Evolutionary conservation across 768 basidiomycete genomes (phyloP).

Genomic region (Suillus sp.): DNA sequence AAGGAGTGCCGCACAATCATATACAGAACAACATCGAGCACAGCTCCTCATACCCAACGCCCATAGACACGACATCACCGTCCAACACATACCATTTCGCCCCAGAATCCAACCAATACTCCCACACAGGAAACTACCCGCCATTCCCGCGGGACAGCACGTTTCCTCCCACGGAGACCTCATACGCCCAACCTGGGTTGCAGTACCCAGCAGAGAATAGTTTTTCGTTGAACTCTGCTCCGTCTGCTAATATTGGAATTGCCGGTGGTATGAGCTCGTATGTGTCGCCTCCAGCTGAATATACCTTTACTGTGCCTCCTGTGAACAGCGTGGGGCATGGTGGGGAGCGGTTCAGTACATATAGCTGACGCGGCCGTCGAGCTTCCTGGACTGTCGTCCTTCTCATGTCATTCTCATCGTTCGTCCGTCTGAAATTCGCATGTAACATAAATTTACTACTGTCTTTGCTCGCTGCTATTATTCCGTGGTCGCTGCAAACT

Average conservation of each 20-base stretch:
- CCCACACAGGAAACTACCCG: conserved; percentile 19
- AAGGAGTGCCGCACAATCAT: conserved; percentile 27
- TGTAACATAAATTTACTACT: conserved; percentile 10
- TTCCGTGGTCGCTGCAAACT: conserved; percentile 9
- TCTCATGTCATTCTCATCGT: background rate
- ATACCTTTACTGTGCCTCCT: conserved; percentile 20
- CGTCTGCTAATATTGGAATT: conserved; percentile 18
- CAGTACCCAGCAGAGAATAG: conserved; percentile 24
- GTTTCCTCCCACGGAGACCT: conserved; percentile 5
- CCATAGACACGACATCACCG: conserved; percentile 21
- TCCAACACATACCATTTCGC: conserved; percentile 19
- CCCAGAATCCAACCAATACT: conserved; percentile 14
- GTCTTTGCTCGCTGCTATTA: conserved; percentile 9
- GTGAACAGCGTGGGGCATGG: conserved; percentile 16
- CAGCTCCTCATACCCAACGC: conserved; percentile 15
- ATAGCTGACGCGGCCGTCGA: conserved; percentile 8
- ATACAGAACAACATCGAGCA: conserved; percentile 21
- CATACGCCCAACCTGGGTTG: conserved; percentile 17
- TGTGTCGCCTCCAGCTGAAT: conserved; percentile 22
- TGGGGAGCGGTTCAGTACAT: conserved; percentile 27
- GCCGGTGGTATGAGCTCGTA: conserved; percentile 20
- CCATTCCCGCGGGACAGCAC: conserved; percentile 18
- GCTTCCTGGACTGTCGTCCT: background rate
- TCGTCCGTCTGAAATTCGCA: conserved; percentile 4
- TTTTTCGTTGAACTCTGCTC: conserved; percentile 14